phyloP scores from a whole-genome alignment of 495 filamentous ascomycete genomes.

The Hypoxylon lienhwacheense region DNA sequence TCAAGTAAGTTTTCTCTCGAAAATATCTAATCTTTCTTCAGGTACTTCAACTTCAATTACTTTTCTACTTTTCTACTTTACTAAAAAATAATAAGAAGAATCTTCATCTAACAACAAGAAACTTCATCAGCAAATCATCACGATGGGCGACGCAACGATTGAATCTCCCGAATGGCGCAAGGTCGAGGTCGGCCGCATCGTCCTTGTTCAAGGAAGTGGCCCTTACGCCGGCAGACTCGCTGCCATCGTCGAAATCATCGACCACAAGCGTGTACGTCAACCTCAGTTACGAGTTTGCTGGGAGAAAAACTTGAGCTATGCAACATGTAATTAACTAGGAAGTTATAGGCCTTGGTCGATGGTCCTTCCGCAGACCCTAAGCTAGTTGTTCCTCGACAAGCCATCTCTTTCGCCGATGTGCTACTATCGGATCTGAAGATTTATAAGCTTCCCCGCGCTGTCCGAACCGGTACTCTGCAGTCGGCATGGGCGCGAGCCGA shows the following conservation, averaged over 20 bases:
- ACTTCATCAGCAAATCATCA: slow-evolving; percentile 37
- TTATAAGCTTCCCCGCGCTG: slow-evolving; percentile 80
- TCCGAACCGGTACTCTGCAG: slow-evolving; percentile 79
- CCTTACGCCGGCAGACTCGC: slow-evolving; percentile 84
- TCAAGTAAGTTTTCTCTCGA: slow-evolving; percentile 25
- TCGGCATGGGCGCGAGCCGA: slow-evolving; percentile 82
- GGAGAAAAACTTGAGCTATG: slow-evolving; percentile 8
- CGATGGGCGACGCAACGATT: slow-evolving; percentile 62
- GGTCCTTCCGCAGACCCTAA: slow-evolving; percentile 78
- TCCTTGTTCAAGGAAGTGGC: slow-evolving; percentile 72
- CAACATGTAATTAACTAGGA: slow-evolving; percentile 37
- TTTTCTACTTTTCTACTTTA: background rate
- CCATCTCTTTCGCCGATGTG: slow-evolving; percentile 73
- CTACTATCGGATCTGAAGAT: slow-evolving; percentile 91
- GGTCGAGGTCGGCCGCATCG: slow-evolving; percentile 95
- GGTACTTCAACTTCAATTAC: background rate
- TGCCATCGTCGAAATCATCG: slow-evolving; percentile 96
- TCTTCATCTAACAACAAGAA: slow-evolving; percentile 26
- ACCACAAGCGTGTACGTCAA: slow-evolving; percentile 96
- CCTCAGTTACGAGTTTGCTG: slow-evolving; percentile 9
- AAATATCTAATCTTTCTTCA: background rate
- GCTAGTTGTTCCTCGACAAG: slow-evolving; percentile 78
- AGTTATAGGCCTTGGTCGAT: slow-evolving; percentile 84
- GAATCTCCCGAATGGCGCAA: slow-evolving; percentile 79
- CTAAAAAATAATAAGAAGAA: no score